Percentiles rank a stretch among this genome's conserved stretches.
Evolutionary conservation across 345 rosid genomes (phyloP).

Genomic region (Microthlaspi erraticum): DNA sequence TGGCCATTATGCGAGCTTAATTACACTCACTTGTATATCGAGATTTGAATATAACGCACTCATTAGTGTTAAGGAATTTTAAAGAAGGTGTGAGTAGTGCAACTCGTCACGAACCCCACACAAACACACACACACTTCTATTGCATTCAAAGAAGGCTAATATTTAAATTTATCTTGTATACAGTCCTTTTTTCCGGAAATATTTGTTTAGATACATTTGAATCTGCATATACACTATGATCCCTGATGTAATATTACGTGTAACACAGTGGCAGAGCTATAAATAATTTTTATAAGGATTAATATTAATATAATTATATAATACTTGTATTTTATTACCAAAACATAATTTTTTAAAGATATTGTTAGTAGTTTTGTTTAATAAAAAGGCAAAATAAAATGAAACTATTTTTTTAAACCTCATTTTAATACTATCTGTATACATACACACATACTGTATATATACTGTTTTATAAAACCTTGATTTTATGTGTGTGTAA

Average conservation of each 20-base stretch:
- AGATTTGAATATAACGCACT: constrained; percentile 45
- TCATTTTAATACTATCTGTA: no score
- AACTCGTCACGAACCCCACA: constrained; percentile 47
- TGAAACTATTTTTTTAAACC: no score
- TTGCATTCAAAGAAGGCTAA: constrained; percentile 31
- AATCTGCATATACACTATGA: constrained; percentile 3
- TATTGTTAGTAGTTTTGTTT: no score
- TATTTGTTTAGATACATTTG: constrained; percentile 19
- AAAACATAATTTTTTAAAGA: no score
- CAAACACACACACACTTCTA: constrained; percentile 35
- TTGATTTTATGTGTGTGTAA: no score
- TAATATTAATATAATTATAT: no score
- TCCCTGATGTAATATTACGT: constrained; percentile 36
- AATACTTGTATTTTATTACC: no score
- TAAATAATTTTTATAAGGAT: no score
- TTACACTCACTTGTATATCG: constrained; percentile 32
- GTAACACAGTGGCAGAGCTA: neutral
- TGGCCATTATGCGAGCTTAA: constrained; percentile 41
- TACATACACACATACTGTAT: no score
- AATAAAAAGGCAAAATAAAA: no score
- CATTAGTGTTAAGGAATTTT: constrained; percentile 28
- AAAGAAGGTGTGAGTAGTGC: constrained; percentile 40
- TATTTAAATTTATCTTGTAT: constrained; percentile 29
- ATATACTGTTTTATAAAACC: no score
- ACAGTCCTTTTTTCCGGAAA: constrained; percentile 17